Evolutionary conservation across 2,329 filamentous ascomycete genomes (phyloP).

Genomic region (Ophiostoma perfectum): DNA sequence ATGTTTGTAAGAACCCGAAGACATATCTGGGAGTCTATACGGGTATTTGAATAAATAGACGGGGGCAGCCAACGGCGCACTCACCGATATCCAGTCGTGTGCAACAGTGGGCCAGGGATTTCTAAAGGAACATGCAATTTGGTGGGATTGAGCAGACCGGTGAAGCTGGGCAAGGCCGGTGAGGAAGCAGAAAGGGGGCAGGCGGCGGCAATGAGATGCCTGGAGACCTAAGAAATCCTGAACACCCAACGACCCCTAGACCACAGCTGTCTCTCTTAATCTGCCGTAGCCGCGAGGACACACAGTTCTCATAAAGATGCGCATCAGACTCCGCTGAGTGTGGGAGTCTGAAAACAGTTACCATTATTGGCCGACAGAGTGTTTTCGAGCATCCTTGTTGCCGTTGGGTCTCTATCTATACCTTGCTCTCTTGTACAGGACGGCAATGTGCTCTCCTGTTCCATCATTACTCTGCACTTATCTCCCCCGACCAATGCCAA

Average conservation of each 20-base stretch:
- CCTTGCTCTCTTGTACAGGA: background rate
- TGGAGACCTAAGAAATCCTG: too few relatives aligned
- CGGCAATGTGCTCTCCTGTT: background rate
- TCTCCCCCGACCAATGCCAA: background rate
- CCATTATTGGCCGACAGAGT: background rate
- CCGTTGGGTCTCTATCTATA: background rate
- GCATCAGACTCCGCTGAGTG: too few relatives aligned
- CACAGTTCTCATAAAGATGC: too few relatives aligned
- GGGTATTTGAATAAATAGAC: conserved; percentile 3
- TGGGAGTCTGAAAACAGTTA: too few relatives aligned
- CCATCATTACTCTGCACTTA: background rate
- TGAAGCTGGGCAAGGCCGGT: background rate
- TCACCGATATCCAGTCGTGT: background rate
- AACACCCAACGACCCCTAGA: too few relatives aligned
- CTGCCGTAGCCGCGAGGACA: too few relatives aligned
- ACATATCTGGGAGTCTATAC: background rate
- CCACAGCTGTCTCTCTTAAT: too few relatives aligned
- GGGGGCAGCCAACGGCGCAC: background rate
- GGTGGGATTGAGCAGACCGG: background rate
- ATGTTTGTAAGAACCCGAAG: background rate
- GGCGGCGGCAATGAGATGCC: background rate
- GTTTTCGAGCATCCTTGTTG: background rate
- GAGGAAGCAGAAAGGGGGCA: conserved; percentile 4
- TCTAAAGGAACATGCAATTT: background rate
- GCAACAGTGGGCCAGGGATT: background rate